Percentiles rank a stretch among this genome's conserved stretches.
These are phyloP conservation scores for Blepharisma stoltei DNA, from an alignment of 73 alveolate species.

Conservation along the genomic window DNA sequence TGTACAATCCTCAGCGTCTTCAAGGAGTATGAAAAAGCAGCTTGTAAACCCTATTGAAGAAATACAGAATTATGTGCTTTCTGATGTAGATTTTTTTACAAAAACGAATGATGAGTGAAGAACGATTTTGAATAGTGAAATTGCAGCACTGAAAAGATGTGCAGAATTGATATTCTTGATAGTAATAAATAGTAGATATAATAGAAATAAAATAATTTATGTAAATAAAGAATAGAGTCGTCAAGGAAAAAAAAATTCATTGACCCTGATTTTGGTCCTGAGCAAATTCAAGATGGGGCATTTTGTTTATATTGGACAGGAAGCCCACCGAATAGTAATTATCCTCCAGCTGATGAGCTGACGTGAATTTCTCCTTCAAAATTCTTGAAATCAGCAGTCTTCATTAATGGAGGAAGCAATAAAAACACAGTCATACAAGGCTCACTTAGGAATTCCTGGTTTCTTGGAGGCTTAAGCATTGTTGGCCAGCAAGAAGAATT, in stretches of 20 bases:
- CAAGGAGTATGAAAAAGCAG: neutral
- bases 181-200: no score
- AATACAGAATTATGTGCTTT: neutral
- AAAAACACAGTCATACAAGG: slow-evolving; percentile 96
- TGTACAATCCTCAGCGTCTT: neutral
- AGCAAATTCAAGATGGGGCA: slow-evolving; percentile 43
- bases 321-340: slow-evolving; percentile 24
- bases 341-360: slow-evolving; percentile 45
- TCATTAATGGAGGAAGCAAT: slow-evolving; percentile 78
- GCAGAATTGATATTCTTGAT: slow-evolving; percentile 37
- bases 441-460: slow-evolving; percentile 99
- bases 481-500: slow-evolving; percentile 93
- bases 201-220: no score
- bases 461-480: slow-evolving; percentile 96
- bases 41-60: neutral
- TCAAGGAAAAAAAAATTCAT: slow-evolving; percentile 31
- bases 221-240: slow-evolving; percentile 13
- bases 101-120: neutral
- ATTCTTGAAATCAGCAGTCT: slow-evolving; percentile 47
- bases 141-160: slow-evolving; percentile 43
- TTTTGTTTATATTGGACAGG: slow-evolving; percentile 39
- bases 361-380: slow-evolving; percentile 41
- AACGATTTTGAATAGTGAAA: slow-evolving; percentile 50
- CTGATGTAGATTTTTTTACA: neutral
- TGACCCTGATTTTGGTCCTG: slow-evolving; percentile 63